Evolutionary conservation across 2,329 filamentous ascomycete genomes (phyloP), one percentile per base, ranked within the genome.

Genomic region (Incumbomyces delicatus): DNA sequence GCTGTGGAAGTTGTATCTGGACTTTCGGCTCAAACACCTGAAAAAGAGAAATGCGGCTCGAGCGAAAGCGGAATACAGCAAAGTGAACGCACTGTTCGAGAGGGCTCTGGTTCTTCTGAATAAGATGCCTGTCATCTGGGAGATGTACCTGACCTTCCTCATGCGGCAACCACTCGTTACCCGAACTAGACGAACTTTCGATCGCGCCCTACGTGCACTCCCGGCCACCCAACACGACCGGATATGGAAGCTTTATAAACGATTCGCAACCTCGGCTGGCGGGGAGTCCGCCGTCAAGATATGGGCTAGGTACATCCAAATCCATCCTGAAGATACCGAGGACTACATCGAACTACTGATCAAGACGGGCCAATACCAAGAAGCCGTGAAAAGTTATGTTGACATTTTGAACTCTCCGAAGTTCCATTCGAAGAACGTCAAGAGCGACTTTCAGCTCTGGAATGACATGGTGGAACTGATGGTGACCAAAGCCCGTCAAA

Each of bases 81-180:
- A 96, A 67, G 88, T 96, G 63, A 98, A 98, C 64, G 77, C 86
- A 45, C 78, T 96, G 34, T 98, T 95, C 63, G 92, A 98, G 69
- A 79, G 87, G 57, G 89, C 92, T 2, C 71, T 98, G 43, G 86
- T 95, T 49, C 75, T 98, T 34, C 77, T 98, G 52, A 95, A 98
- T 70, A 98, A 98, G 70, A 98, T 98, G 92, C 92, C 94, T 18
- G 79, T 81, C 56, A 92, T 98, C 62, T 98, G 92, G 94, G 89
- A 95, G 64, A 87, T 96, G 81, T 98, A 95, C 63, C 80, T 98
- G 52, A 77, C 77, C 41, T 96, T 98, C 61, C 73, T 98, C 48
- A 80, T 90, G 62, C 80, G 85, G 60, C 92, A 98, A 64, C 92
- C 92, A n/a, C 72, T 94, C 45, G 81, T 98, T 51, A 95, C 90